phyloP scores from a whole-genome alignment of 768 basidiomycete genomes.

The Amyloporia xantha region DNA sequence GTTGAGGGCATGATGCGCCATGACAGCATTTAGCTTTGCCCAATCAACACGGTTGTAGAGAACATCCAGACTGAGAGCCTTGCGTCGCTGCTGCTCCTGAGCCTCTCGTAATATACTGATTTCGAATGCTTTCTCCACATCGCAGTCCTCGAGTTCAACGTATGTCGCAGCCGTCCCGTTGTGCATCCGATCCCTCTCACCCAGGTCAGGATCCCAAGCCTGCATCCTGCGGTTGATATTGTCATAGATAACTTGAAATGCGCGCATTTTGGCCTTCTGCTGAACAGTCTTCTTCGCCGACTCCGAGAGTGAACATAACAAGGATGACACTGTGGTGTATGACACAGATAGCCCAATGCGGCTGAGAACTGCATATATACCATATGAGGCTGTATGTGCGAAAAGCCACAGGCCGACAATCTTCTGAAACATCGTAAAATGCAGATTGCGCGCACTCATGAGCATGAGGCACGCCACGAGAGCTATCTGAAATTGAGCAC shows the following conservation, averaged over 20 bases:
- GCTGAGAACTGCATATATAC: constrained; percentile 14
- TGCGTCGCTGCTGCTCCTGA: no score
- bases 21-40: no score
- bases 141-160: constrained; percentile 12
- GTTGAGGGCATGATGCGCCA: no score
- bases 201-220: constrained; percentile 16
- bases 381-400: constrained; percentile 10
- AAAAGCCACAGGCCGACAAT: constrained; percentile 18
- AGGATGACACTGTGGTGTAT: constrained; percentile 14
- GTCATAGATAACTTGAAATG: constrained; percentile 18
- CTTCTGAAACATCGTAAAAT: constrained; percentile 15
- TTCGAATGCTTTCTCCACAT: no score
- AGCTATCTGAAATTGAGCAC: constrained; percentile 6
- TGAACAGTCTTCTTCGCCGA: constrained; percentile 9
- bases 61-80: no score
- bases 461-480: constrained; percentile 6
- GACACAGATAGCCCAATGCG: constrained; percentile 16
- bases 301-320: constrained; percentile 9
- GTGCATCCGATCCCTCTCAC: constrained; percentile 14
- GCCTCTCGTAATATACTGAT: no score
- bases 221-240: constrained; percentile 20
- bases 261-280: background rate
- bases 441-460: constrained; percentile 14
- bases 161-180: constrained; percentile 19
- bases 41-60: no score